Conservation (phyloP, 2,329 filamentous ascomycete species). For the Cladosporium phlei region DNA sequence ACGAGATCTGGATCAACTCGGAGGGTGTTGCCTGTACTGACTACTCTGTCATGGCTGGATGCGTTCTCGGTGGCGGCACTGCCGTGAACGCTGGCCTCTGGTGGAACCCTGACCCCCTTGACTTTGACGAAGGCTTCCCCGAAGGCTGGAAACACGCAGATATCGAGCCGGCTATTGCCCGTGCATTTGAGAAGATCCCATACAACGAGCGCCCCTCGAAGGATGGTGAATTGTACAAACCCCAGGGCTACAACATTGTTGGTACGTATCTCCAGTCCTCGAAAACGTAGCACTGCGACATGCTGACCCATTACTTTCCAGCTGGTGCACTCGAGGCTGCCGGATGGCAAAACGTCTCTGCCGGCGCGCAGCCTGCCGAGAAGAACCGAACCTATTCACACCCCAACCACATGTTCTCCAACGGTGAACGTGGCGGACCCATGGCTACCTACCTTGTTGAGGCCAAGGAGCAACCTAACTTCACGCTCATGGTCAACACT, state of each 20-base stretch:
- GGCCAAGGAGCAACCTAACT: slow-evolving; percentile 57
- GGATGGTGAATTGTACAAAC: slow-evolving; percentile 61
- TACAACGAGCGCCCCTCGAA: slow-evolving; percentile 62
- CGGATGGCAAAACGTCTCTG: slow-evolving; percentile 60
- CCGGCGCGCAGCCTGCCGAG: slow-evolving; percentile 54
- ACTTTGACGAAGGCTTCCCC: slow-evolving; percentile 71
- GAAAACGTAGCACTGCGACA: not conserved
- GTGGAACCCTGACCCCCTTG: slow-evolving; percentile 60
- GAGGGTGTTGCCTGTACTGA: slow-evolving; percentile 62
- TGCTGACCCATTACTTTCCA: not conserved
- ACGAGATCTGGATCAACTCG: slow-evolving; percentile 63
- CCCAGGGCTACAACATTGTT: slow-evolving; percentile 61
- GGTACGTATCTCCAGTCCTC: slow-evolving; percentile 16
- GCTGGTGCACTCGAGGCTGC: slow-evolving; percentile 52
- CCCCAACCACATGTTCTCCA: slow-evolving; percentile 62
- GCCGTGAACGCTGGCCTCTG: slow-evolving; percentile 65
- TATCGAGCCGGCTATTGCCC: slow-evolving; percentile 54
- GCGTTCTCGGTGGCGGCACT: slow-evolving; percentile 63
- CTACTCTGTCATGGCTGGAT: slow-evolving; percentile 68
- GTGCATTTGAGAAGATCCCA: slow-evolving; percentile 65
- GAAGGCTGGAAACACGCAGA: slow-evolving; percentile 64
- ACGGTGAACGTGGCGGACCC: slow-evolving; percentile 64
- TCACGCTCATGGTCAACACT: slow-evolving; percentile 62
- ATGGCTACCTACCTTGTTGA: slow-evolving; percentile 66
- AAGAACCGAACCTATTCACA: slow-evolving; percentile 64